Percentiles rank a stretch among this genome's conserved stretches.
Evolutionary conservation across 2,329 filamentous ascomycete genomes (phyloP).

Genomic region (Aphanocladium album): DNA sequence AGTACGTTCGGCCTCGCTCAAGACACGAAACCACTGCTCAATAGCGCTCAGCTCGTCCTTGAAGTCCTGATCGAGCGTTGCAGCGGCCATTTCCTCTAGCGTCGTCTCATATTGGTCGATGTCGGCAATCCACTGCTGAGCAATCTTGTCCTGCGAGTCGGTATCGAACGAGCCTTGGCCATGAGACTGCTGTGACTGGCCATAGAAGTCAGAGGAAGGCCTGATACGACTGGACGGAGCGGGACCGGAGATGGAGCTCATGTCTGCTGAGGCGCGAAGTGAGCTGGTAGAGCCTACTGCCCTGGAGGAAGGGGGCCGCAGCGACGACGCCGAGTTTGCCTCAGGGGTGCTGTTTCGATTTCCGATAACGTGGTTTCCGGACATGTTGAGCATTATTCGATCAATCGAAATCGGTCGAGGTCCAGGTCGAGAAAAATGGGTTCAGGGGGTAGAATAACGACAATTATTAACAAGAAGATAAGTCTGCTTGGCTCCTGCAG

Average conservation of each 20-base stretch:
- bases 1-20: slow-evolving; percentile 94
- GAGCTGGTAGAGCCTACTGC: slow-evolving; percentile 74
- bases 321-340: slow-evolving; percentile 72
- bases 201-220: slow-evolving; percentile 92
- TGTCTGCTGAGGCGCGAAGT: slow-evolving; percentile 91
- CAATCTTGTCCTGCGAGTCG: slow-evolving; percentile 86
- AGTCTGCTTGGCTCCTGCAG: slow-evolving; percentile 61
- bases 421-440: slow-evolving; percentile 11
- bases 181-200: slow-evolving; percentile 64
- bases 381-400: slow-evolving; percentile 53
- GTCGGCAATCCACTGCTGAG: slow-evolving; percentile 97
- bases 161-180: slow-evolving; percentile 63
- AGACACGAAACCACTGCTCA: slow-evolving; percentile 97
- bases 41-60: slow-evolving; percentile 98
- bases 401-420: slow-evolving; percentile 9
- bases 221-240: slow-evolving; percentile 73
- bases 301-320: slow-evolving; percentile 77
- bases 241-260: slow-evolving; percentile 72
- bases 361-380: slow-evolving; percentile 63
- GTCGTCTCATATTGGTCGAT: slow-evolving; percentile 99
- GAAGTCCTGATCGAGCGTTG: slow-evolving; percentile 98
- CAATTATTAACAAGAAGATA: slow-evolving; percentile 20
- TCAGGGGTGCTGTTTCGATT: slow-evolving; percentile 98
- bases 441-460: slow-evolving; percentile 18
- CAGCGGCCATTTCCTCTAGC: slow-evolving; percentile 96